Conservation (phyloP, 495 filamentous ascomycete species). For the Penicillium odoratum region DNA sequence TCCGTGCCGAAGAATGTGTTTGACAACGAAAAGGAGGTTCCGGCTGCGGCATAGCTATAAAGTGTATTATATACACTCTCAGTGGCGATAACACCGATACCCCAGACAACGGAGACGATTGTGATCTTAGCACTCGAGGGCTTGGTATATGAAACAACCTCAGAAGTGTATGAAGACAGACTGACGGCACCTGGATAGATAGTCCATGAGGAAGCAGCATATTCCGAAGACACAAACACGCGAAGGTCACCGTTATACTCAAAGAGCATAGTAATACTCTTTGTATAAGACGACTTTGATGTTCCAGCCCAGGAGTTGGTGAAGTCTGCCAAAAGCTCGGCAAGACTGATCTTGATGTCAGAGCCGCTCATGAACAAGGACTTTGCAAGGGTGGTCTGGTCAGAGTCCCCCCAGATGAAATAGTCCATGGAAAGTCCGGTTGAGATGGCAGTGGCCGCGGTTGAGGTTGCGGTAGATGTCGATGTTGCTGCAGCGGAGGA, state of each 20-base stretch:
- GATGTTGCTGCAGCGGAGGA: not conserved
- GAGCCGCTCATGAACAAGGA: not conserved
- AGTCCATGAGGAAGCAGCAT: not conserved
- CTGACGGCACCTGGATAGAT: not conserved
- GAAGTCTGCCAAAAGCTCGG: not conserved
- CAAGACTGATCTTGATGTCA: not conserved
- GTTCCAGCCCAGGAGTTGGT: conserved; percentile 1
- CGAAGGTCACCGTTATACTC: not conserved
- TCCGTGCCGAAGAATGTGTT: not conserved
- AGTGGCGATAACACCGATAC: not conserved
- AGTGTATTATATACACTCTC: not conserved
- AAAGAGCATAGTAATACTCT: not conserved
- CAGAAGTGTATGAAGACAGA: not conserved
- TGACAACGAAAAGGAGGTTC: not conserved
- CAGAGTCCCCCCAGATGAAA: not conserved
- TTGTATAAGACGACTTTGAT: not conserved
- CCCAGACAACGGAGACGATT: not conserved
- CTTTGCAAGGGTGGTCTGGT: not conserved
- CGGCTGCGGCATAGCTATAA: not conserved
- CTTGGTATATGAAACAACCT: not conserved
- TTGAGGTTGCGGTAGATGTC: not conserved
- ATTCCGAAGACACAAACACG: not conserved
- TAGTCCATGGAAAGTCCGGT: not conserved
- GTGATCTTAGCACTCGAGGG: not conserved
- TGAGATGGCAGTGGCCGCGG: not conserved